Base-by-base conservation (phyloP, 495 filamentous ascomycete genomes). In the Parmelia sp. region DNA sequence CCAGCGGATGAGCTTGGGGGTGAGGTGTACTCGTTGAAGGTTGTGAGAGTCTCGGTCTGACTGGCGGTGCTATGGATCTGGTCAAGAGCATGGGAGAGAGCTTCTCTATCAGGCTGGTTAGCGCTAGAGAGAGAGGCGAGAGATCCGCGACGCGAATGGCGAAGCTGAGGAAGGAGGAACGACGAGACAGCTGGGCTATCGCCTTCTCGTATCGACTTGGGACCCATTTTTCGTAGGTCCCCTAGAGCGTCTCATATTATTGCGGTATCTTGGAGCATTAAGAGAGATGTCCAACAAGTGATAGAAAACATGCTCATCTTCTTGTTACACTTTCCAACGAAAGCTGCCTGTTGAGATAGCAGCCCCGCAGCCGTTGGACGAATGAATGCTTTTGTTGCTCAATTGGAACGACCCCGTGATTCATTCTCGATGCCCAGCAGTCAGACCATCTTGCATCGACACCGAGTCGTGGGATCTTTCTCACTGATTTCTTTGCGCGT, bases 41-140 rank as follows among this genome's bases (percentile, higher is more conserved):
- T 91, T 14, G 91, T 96, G 17, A 96, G 78, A 40, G 83, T 80
- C 39, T 87, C 88, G 17, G 89, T 88, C 66, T 90, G 89, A 68
- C 88, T 92, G 9, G 92, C 90, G 27, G 88, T 80, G 21, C 76
- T 89, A 75, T 97, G 92, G 40, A 96, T 96, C 60, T 89, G 85
- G 73, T 94, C 90, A 40, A 97, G 83, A 19, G 88, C 80, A 61
- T 90, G 82, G 25, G 88, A 82, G 25, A 91, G 80, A 21, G 84
- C 83, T 60, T 90, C 88, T 71, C 82, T 86, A 72, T 92, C 89
- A 61, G 87, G 74, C 29, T 80, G 79, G 9, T 83, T 74, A 8
- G 74, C 74, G 23, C 78, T 83, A 21, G 85, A 83, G 19, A 85
- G 65, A 25, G 90, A 92, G 40, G 79, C 76, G 23, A 88, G 70